Conservation (phyloP, 73 alveolate species). For the Uronychia setigera region DNA sequence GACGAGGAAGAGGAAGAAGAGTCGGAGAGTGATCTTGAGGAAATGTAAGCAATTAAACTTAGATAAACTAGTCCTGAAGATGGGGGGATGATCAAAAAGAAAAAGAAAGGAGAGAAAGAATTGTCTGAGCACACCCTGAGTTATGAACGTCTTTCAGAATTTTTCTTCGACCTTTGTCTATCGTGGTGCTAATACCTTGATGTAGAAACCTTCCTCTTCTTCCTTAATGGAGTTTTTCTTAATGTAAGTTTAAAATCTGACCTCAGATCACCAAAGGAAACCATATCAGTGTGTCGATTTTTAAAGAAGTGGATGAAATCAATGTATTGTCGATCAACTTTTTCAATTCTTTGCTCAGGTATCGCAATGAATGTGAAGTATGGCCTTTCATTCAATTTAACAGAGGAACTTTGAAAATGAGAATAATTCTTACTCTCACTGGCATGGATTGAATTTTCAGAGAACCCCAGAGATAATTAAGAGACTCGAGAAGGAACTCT, state of each 20-base stretch:
- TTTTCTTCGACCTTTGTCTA: conserved; percentile 72
- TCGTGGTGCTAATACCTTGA: conserved; percentile 74
- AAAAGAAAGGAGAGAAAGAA: not conserved
- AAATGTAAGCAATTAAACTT: not conserved
- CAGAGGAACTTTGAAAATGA: not conserved
- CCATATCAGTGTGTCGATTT: conserved; percentile 55
- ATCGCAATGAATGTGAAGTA: conserved; percentile 50
- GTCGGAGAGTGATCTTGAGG: not conserved
- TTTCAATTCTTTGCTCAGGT: conserved; percentile 48
- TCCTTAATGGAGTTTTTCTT: conserved; percentile 66
- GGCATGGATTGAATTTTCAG: conserved; percentile 63
- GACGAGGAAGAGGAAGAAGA: not conserved
- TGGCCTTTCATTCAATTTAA: not conserved
- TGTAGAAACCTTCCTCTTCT: conserved; percentile 60
- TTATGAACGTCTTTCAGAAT: conserved; percentile 68
- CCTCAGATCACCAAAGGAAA: conserved; percentile 51
- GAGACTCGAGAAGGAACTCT: conserved; percentile 31
- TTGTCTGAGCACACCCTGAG: conserved; percentile 14
- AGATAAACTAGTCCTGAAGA: conserved; percentile 3
- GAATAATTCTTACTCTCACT: conserved; percentile 17
- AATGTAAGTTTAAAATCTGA: conserved; percentile 5
- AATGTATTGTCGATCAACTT: conserved; percentile 65
- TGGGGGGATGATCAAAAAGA: not conserved
- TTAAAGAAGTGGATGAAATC: conserved; percentile 53
- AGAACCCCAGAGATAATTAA: conserved; percentile 32